Evolutionary conservation across 176 grass and related monocot species (phyloP).

Genomic region (Musa troglodytarum): DNA sequence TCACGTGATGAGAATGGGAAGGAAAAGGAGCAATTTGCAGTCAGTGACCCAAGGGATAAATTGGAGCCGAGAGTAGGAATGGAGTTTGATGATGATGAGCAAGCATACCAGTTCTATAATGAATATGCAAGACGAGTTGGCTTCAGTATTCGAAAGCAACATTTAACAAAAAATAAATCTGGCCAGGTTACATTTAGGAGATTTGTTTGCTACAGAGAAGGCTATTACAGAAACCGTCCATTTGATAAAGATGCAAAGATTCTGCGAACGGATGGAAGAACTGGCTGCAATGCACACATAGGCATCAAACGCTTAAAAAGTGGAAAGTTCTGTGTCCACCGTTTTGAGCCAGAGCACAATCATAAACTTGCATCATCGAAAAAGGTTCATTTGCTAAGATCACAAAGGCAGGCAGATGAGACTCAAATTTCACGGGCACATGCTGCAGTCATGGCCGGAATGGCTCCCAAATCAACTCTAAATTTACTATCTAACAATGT

Average conservation of each 20-base stretch:
- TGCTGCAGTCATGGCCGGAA: not conserved
- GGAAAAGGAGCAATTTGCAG: slow-evolving; percentile 5
- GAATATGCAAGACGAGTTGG: slow-evolving; percentile 28
- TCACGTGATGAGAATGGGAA: not conserved
- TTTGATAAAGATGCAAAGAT: slow-evolving; percentile 21
- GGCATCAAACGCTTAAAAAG: slow-evolving; percentile 34
- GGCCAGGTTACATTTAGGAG: slow-evolving; percentile 27
- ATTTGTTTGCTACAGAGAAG: slow-evolving; percentile 32
- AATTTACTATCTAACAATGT: slow-evolving; percentile 1
- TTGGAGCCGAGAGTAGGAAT: slow-evolving; percentile 28
- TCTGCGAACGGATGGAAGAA: slow-evolving; percentile 28
- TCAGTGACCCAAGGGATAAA: slow-evolving; percentile 4
- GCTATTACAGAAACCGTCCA: slow-evolving; percentile 26
- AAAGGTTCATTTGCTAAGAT: slow-evolving; percentile 35
- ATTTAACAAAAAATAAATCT: slow-evolving; percentile 25
- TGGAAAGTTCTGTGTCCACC: slow-evolving; percentile 25
- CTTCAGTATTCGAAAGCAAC: slow-evolving; percentile 36
- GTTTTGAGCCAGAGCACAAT: slow-evolving; percentile 34
- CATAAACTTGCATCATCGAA: slow-evolving; percentile 25
- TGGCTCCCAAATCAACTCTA: not conserved
- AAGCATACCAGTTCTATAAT: slow-evolving; percentile 37
- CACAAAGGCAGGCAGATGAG: slow-evolving; percentile 27
- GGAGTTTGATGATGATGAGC: slow-evolving; percentile 34
- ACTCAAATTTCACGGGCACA: slow-evolving; percentile 9
- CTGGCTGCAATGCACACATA: slow-evolving; percentile 34